phyloP scores from a whole-genome alignment of 1,139 yeast genomes.

The Saccharomyces hybrid region DNA sequence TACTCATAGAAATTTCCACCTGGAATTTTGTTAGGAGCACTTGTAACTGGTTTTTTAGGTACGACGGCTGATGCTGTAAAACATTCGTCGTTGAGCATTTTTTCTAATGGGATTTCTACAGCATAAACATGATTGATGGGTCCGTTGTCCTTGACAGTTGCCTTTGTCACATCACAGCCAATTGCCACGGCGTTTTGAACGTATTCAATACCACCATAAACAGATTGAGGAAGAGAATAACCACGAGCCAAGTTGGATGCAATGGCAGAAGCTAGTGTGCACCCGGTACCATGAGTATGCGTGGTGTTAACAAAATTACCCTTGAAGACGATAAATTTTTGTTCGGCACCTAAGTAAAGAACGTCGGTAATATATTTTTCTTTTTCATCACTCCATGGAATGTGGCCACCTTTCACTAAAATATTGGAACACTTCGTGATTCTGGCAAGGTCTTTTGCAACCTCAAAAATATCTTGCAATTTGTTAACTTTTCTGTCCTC shows the following conservation, averaged over 20 bases:
- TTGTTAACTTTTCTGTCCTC: slow-evolving; percentile 19
- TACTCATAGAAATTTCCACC: slow-evolving; percentile 42
- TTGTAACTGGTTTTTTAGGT: slow-evolving; percentile 22
- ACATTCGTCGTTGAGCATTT: slow-evolving; percentile 27
- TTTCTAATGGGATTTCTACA: slow-evolving; percentile 33
- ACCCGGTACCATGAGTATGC: slow-evolving; percentile 86
- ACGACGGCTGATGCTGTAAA: slow-evolving; percentile 22
- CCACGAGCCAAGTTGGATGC: slow-evolving; percentile 67
- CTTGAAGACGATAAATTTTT: slow-evolving; percentile 39
- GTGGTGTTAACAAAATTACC: slow-evolving; percentile 44
- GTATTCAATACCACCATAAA: slow-evolving; percentile 52
- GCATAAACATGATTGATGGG: slow-evolving; percentile 59
- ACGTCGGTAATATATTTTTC: slow-evolving; percentile 46
- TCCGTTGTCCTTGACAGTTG: slow-evolving; percentile 47
- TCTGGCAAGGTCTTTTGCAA: slow-evolving; percentile 41
- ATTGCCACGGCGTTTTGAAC: slow-evolving; percentile 59
- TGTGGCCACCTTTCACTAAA: slow-evolving; percentile 47
- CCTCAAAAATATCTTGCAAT: slow-evolving; percentile 35
- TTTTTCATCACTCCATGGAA: slow-evolving; percentile 31
- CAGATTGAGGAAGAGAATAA: slow-evolving; percentile 39
- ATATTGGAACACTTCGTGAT: slow-evolving; percentile 45
- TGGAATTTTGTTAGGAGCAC: slow-evolving; percentile 11
- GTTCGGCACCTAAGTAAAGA: slow-evolving; percentile 43
- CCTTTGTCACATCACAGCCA: slow-evolving; percentile 35
- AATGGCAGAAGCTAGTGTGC: slow-evolving; percentile 77